Evolutionary conservation across 1,139 yeast genomes (phyloP).

Genomic region (Debaryomyces sp.): DNA sequence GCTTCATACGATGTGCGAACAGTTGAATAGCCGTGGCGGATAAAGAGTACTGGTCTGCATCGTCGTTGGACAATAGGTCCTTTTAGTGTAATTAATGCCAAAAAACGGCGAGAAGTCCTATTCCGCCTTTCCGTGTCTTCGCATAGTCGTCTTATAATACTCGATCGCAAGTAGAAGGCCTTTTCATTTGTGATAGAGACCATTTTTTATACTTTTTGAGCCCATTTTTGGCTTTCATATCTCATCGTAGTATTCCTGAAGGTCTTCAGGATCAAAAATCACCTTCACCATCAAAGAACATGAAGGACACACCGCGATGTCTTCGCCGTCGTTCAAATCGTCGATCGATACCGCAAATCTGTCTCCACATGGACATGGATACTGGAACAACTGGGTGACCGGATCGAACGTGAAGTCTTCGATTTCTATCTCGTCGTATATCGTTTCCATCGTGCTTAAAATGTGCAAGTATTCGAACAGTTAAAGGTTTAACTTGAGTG

Average conservation of each 20-base stretch:
- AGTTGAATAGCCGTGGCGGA: too few relatives aligned
- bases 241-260: conserved; percentile 37
- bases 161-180: too few relatives aligned
- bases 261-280: conserved; percentile 68
- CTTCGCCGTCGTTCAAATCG: conserved; percentile 88
- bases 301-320: conserved; percentile 94
- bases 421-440: conserved; percentile 93
- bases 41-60: too few relatives aligned
- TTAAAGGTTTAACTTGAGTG: background rate
- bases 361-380: conserved; percentile 99
- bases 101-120: background rate
- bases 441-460: conserved; percentile 45
- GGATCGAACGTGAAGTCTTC: conserved; percentile 95
- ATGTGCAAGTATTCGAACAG: background rate
- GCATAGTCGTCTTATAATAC: too few relatives aligned
- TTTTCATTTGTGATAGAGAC: too few relatives aligned
- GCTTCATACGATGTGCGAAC: background rate
- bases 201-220: too few relatives aligned
- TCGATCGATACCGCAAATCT: conserved; percentile 83
- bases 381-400: conserved; percentile 75
- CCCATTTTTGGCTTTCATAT: conserved; percentile 5
- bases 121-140: background rate
- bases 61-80: background rate
- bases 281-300: conserved; percentile 94
- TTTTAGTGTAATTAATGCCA: background rate